Evolutionary conservation across 805 yeast species (phyloP), one percentile per base, ranked within the genome.

Genomic region (Yarrowia sp.): DNA sequence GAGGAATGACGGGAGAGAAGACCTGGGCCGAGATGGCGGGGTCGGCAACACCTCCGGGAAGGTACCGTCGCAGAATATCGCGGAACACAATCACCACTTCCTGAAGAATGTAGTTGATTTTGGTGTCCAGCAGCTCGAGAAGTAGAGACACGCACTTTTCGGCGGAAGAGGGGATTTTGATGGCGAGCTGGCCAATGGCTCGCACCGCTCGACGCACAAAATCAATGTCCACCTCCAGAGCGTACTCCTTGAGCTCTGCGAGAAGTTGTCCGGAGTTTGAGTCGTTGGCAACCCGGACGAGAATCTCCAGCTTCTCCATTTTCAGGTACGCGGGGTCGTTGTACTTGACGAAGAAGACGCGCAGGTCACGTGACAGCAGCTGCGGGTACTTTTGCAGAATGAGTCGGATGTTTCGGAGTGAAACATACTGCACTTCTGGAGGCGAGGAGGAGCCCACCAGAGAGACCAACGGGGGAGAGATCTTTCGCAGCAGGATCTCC

Each of bases 321-420:
- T 92, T 90, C 71, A 93, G 86, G 73, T 90, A 93, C 22, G 89
- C 84, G 0, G 96, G 95, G 73, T 92, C 97, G 73, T 89, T 88
- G 71, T 84, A 89, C 66, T 85, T 86, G 76, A 93, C 87, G 74
- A 90, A 92, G 73, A 92, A 90, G 77, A 85, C 83, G 58, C 85
- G 83, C 15, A 90, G 93, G 63, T 89, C 78, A 13, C 60, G 50
- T 32, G 79, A 75, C 51, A 86, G 75, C 65, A 91, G 77, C 18
- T 82, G 80, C 11, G 87, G 86, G 67, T 86, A 83, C 64, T 90
- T 85, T 65, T 91, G 79, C 38, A 92, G 80, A 44, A 92, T 76
- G 39, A 92, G 74, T 22, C 91, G 89, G 50, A 90, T 87, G 73
- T 92, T 93, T 72, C 97, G 79, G 69, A 92, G 78, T 0, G 88